Evolutionary conservation across 2,329 filamentous ascomycete genomes (phyloP), one percentile per base, ranked within the genome.

Genomic region (Nothophaeocryptopus gaeumannii): DNA sequence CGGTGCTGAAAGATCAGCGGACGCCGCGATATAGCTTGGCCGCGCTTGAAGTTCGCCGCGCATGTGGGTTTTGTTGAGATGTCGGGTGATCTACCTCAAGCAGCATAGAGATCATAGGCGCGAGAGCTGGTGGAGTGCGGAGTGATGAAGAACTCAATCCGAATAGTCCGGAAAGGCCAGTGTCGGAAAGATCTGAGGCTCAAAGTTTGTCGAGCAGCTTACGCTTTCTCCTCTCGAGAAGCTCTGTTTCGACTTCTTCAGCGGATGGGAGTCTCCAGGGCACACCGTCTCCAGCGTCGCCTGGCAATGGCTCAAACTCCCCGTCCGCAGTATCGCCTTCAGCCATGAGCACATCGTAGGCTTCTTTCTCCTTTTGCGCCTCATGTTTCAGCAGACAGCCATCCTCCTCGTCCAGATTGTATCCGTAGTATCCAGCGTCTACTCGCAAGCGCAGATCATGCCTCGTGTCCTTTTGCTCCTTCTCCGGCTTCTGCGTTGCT

Each of bases 391-490:
- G 68, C 64, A 97, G 67, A 39, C 79, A 82, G 0, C 86, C 88
- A 68, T 96, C 89, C 70, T 97, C 93, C 70, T 97, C 91, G 60
- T 91, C 89, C 7, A 91, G 79, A 54, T 90, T 91, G 70, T 95
- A 99, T 35, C 93, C 93, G 69, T 96, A 99, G 71, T 99, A 99
- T 30, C 85, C 86, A 10, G 93, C 93, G 71, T 99, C 89, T 8
- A 99, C 91, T 60, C 85, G 81, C 71, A 81, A 84, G 53, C 85
- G 74, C 60, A 90, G 67, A 61, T 89, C 87, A 43, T 83, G 82
- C 60, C 86, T 78, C 53, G 80, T 79, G 2, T 83, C 80, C 63
- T 84, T 85, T 52, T 84, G 79, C 43, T 75, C 74, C n/a, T 71
- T 69, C 56, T 78, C 75, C 52, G 78, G 75, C 52, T 68, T 68